These are phyloP conservation scores for Acanthamoeba culbertsoni DNA, from an alignment of 208 protist species.

Conservation along the genomic window DNA sequence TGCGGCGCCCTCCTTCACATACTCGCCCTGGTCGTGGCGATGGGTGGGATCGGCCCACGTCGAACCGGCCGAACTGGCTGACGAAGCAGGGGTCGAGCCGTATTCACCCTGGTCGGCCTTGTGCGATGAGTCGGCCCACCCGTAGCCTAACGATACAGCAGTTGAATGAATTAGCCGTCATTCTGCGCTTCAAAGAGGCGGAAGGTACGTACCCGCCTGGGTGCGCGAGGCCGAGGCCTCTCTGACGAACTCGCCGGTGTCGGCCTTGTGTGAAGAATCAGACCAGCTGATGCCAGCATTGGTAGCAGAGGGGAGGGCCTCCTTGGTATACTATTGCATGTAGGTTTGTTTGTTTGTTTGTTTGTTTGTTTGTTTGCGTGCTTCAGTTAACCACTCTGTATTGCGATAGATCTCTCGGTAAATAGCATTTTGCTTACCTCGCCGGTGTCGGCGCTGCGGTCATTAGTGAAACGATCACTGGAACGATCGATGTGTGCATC, in stretches of 20 bases:
- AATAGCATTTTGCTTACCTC: background rate
- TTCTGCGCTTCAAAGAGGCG: background rate
- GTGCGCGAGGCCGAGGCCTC: background rate
- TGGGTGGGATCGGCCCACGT: background rate
- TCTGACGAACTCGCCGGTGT: background rate
- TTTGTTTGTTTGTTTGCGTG: background rate
- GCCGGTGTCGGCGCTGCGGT: background rate
- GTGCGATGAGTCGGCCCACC: background rate
- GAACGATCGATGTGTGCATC: background rate
- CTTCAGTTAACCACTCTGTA: no score
- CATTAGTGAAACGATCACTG: background rate
- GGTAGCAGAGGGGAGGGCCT: background rate
- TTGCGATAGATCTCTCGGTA: background rate
- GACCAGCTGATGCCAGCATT: conserved; percentile 13
- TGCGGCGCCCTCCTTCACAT: background rate
- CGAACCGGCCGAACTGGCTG: background rate
- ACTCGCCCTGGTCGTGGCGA: conserved; percentile 24
- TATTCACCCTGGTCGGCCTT: background rate
- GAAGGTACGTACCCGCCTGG: background rate
- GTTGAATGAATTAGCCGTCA: background rate
- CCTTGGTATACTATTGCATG: conserved; percentile 28
- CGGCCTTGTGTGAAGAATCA: background rate
- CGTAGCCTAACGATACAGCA: background rate
- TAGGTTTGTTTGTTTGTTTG: background rate
- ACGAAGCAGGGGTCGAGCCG: background rate